These are phyloP conservation scores for Xerocomus spinulosus DNA, from an alignment of 768 basidiomycete genomes.

Conservation along the genomic window DNA sequence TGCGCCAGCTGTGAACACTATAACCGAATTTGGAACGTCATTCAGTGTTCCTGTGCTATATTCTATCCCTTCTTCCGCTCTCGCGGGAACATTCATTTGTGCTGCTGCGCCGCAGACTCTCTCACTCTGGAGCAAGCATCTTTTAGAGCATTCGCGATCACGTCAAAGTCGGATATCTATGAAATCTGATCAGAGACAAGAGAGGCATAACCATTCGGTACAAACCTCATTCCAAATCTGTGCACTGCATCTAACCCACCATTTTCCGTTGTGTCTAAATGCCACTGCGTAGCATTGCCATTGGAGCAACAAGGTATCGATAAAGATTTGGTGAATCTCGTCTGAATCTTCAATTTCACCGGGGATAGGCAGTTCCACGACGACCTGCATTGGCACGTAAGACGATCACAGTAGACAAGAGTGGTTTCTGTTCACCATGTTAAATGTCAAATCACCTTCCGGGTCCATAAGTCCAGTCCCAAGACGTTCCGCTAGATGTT, in stretches of 20 bases:
- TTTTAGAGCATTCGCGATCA: conserved; percentile 25
- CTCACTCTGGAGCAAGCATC: conserved; percentile 20
- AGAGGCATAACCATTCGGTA: not conserved
- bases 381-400: conserved; percentile 28
- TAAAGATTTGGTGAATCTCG: conserved; percentile 13
- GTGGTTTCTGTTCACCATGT: conserved; percentile 49
- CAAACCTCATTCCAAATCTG: conserved; percentile 33
- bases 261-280: conserved; percentile 27
- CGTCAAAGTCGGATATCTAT: conserved; percentile 32
- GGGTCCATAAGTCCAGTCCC: conserved; percentile 63
- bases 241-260: conserved; percentile 31
- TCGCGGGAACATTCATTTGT: conserved; percentile 3
- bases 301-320: conserved; percentile 16
- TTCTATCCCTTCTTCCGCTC: too few species aligned
- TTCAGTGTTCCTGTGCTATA: too few species aligned
- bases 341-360: conserved; percentile 19
- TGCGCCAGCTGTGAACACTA: too few species aligned
- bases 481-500: conserved; percentile 51
- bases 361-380: conserved; percentile 38
- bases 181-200: not conserved
- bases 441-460: conserved; percentile 53
- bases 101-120: conserved; percentile 2
- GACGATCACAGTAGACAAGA: not conserved
- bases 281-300: conserved; percentile 13
- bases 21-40: too few species aligned